These are phyloP conservation scores for Phalaenopsis equestris DNA, from an alignment of 106 monocot species.

Conservation along the genomic window DNA sequence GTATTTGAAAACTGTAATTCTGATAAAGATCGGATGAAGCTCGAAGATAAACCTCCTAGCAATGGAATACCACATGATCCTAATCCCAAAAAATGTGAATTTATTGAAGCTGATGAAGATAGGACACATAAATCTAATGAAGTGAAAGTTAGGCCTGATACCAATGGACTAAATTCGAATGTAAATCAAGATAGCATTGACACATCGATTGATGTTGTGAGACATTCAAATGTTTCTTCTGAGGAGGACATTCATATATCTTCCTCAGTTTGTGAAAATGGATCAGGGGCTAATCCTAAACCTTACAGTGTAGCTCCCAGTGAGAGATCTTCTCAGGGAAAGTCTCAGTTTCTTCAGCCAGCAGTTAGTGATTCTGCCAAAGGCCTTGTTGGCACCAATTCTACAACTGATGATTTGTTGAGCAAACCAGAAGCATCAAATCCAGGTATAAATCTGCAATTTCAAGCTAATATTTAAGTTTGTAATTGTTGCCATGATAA, in stretches of 20 bases:
- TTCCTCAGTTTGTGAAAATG: background rate
- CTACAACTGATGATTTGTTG: background rate
- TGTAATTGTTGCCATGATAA: slow-evolving; percentile 1
- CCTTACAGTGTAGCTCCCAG: background rate
- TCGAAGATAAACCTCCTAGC: background rate
- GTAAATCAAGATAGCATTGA: background rate
- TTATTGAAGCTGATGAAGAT: slow-evolving; percentile 6
- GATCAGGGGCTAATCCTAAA: background rate
- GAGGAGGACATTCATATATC: background rate
- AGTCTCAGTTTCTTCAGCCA: background rate
- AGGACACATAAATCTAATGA: background rate
- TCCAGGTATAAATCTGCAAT: background rate
- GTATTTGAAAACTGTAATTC: background rate
- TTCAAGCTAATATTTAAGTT: background rate
- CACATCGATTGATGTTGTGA: background rate
- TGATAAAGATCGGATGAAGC: background rate
- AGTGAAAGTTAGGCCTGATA: background rate
- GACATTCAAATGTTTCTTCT: background rate
- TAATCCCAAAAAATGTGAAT: background rate
- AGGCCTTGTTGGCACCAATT: background rate
- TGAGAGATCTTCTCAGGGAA: background rate
- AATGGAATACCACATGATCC: background rate
- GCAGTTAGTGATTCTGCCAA: background rate
- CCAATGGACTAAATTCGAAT: background rate
- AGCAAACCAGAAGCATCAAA: background rate